A percentile compares a stretch with the other conserved stretches of the same genome.
phyloP scores from a whole-genome alignment of 176 grass and related monocot genomes.

The Rhynchospora breviuscula region DNA sequence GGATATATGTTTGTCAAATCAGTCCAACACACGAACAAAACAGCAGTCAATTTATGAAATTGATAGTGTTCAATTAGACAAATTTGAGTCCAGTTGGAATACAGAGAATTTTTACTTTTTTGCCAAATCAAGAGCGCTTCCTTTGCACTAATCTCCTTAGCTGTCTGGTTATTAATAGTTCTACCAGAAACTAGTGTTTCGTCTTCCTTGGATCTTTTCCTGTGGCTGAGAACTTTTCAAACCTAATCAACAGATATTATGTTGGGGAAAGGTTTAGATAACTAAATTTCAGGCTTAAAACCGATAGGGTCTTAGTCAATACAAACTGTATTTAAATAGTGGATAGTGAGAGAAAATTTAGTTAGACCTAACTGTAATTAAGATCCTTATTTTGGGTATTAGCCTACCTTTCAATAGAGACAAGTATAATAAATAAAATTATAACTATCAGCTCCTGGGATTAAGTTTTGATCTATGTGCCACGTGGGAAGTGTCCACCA shows the following conservation, averaged over 20 bases:
- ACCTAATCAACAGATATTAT: background rate
- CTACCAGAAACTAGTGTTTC: background rate
- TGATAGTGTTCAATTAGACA: background rate
- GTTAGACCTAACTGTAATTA: background rate
- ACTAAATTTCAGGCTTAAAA: background rate
- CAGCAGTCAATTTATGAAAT: constrained; percentile 10
- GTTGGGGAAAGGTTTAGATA: background rate
- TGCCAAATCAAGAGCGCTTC: background rate
- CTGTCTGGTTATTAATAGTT: background rate
- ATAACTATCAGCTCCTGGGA: too few relatives aligned
- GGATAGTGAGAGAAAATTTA: background rate
- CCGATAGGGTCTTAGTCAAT: background rate
- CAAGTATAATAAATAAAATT: too few relatives aligned
- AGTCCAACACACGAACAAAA: background rate
- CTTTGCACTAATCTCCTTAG: background rate
- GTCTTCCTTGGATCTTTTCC: background rate
- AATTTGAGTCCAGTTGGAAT: constrained; percentile 5
- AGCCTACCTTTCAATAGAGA: too few relatives aligned
- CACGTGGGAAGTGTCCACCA: background rate
- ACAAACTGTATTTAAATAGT: background rate
- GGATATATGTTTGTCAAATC: background rate
- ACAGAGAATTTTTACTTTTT: background rate
- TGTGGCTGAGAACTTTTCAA: background rate
- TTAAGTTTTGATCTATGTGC: too few relatives aligned
- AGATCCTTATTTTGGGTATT: too few relatives aligned